A percentile compares a stretch with the other conserved stretches of the same genome.
phyloP scores from a whole-genome alignment of 495 filamentous ascomycete species.

The Aspergillus saccharolyticus region DNA sequence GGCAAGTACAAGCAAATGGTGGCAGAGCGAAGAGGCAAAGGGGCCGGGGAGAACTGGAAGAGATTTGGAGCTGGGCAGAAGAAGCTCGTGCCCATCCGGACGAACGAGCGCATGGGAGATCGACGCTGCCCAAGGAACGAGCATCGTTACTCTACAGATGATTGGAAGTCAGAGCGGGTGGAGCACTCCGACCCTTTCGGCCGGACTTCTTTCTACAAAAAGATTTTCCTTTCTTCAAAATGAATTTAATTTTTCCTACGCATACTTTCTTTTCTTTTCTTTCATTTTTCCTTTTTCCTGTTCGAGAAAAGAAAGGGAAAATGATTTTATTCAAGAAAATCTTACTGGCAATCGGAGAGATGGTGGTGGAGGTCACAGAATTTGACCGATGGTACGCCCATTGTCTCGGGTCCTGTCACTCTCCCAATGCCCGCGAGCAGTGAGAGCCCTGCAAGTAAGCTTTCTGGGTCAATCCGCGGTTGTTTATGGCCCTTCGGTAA shows the following conservation, averaged over 20 bases:
- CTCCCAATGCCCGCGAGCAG: conserved; percentile 11
- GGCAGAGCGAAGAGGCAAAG: background rate
- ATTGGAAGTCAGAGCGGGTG: conserved; percentile 4
- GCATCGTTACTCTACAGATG: background rate
- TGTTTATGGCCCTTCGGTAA: background rate
- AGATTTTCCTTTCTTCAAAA: background rate
- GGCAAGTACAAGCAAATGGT: background rate
- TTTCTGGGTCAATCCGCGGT: conserved; percentile 16
- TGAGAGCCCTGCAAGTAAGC: conserved; percentile 14
- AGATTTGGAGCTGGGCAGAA: background rate
- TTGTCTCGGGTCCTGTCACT: conserved; percentile 28
- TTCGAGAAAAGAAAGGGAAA: background rate
- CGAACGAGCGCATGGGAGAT: conserved; percentile 20
- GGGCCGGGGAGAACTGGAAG: background rate
- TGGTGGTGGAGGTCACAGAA: background rate
- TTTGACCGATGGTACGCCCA: conserved; percentile 18
- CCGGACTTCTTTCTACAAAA: conserved; percentile 10
- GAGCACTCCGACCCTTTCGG: background rate
- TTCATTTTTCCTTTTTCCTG: background rate
- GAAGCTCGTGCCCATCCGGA: conserved; percentile 16
- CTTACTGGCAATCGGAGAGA: background rate
- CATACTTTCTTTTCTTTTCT: background rate
- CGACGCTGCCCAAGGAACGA: conserved; percentile 19
- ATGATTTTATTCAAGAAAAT: too few species aligned
- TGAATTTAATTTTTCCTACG: background rate